These are phyloP conservation scores for Pelargonium australe DNA, from an alignment of 441 rosid species.

Conservation along the genomic window DNA sequence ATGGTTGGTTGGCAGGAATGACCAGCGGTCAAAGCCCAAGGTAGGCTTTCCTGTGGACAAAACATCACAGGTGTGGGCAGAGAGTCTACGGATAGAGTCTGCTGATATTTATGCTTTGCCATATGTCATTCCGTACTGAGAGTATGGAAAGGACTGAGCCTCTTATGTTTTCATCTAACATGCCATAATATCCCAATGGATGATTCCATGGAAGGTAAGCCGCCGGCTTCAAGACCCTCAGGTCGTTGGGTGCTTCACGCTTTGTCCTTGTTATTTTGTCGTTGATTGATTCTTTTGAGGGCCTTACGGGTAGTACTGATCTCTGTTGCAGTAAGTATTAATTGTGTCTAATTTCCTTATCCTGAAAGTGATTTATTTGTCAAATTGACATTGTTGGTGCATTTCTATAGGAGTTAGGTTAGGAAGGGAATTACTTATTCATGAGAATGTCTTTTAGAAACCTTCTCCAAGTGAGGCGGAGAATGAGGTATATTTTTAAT, in stretches of 20 bases:
- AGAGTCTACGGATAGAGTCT: conserved; percentile 42
- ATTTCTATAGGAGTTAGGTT: conserved; percentile 8
- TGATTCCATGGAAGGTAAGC: conserved; percentile 15
- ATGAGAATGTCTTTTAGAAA: conserved; percentile 8
- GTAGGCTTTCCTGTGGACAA: conserved; percentile 24
- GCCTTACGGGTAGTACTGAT: not conserved
- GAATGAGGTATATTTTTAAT: conserved; percentile 20
- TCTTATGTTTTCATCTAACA: conserved; percentile 4
- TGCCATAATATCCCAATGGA: not conserved
- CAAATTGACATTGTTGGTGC: conserved; percentile 18
- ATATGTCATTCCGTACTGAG: conserved; percentile 52
- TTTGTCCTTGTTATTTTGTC: conserved; percentile 11
- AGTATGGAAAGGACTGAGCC: conserved; percentile 6
- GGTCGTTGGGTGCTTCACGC: conserved; percentile 16
- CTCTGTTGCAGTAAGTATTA: conserved; percentile 11
- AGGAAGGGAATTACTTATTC: conserved; percentile 1
- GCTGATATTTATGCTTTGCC: conserved; percentile 46
- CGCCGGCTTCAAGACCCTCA: conserved; percentile 6
- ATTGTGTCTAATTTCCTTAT: conserved; percentile 19
- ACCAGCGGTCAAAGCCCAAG: conserved; percentile 22
- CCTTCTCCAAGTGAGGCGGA: conserved; percentile 11
- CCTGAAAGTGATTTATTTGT: conserved; percentile 21
- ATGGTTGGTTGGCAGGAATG: conserved; percentile 40
- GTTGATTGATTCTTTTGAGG: not conserved
- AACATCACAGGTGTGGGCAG: conserved; percentile 44